phyloP scores from a whole-genome alignment of 495 filamentous ascomycete species.

The Penicillium pulvis region DNA sequence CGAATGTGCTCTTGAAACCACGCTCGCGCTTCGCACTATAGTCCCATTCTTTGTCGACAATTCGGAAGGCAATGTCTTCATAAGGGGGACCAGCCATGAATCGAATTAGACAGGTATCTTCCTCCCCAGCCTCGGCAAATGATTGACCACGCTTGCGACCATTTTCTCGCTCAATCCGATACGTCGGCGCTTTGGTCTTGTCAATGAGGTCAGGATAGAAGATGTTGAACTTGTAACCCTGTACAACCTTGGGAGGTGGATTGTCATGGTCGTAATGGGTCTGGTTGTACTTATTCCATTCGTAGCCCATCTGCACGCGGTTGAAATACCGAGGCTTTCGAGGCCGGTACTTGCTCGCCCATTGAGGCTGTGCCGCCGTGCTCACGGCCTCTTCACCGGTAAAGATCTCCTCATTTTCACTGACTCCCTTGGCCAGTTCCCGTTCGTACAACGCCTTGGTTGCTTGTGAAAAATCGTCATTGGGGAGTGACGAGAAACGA shows the following conservation, averaged over 20 bases:
- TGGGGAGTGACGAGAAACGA: slow-evolving; percentile 72
- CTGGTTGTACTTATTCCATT: slow-evolving; percentile 99
- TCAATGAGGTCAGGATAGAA: slow-evolving; percentile 99
- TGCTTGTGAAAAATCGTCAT: slow-evolving; percentile 88
- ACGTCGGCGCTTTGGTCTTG: slow-evolving; percentile 90
- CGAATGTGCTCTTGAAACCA: slow-evolving; percentile 94
- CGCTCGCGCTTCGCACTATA: slow-evolving; percentile 94
- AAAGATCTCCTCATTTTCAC: slow-evolving; percentile 96
- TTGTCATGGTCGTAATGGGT: slow-evolving; percentile 99
- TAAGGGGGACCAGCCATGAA: slow-evolving; percentile 97
- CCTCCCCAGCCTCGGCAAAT: slow-evolving; percentile 92
- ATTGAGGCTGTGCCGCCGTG: slow-evolving; percentile 66
- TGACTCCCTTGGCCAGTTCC: slow-evolving; percentile 88
- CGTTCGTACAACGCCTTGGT: slow-evolving; percentile 90
- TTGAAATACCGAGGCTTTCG: slow-evolving; percentile 98
- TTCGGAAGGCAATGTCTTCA: slow-evolving; percentile 95
- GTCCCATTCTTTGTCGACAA: slow-evolving; percentile 99
- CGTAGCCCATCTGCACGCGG: slow-evolving; percentile 97
- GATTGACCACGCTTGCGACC: slow-evolving; percentile 88
- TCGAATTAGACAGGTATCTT: slow-evolving; percentile 94
- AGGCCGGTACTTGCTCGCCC: slow-evolving; percentile 89
- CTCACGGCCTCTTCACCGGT: slow-evolving; percentile 82
- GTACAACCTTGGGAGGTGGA: slow-evolving; percentile 95
- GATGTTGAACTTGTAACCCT: slow-evolving; percentile 99
- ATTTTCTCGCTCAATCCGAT: slow-evolving; percentile 89